Evolutionary conservation across 441 rosid species (phyloP).

Genomic region (Gossypium lobatum): DNA sequence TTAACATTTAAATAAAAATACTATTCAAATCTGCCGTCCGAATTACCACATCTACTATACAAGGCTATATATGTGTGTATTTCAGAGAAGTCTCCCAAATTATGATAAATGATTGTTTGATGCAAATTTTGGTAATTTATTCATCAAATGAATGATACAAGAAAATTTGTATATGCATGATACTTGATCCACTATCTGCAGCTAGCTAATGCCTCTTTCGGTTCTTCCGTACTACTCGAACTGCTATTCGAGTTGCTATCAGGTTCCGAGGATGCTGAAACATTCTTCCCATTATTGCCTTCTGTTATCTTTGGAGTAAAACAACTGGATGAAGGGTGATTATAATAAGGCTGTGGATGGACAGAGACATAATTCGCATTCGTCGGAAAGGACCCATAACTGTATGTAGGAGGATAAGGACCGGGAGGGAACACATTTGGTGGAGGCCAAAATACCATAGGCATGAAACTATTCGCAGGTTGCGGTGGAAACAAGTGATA

Average conservation of each 20-base stretch:
- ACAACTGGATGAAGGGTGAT: slow-evolving; percentile 23
- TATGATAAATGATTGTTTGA: neutral
- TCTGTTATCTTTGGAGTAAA: slow-evolving; percentile 19
- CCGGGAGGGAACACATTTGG: slow-evolving; percentile 34
- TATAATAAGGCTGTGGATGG: slow-evolving; percentile 31
- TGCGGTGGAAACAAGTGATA: slow-evolving; percentile 31
- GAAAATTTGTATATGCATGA: neutral
- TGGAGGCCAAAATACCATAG: slow-evolving; percentile 53
- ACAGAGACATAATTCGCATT: slow-evolving; percentile 27
- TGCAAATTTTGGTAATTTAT: neutral
- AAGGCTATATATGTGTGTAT: too few species aligned
- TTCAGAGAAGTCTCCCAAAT: neutral
- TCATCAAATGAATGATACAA: neutral
- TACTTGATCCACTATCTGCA: neutral
- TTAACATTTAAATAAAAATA: too few species aligned
- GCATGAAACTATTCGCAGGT: slow-evolving; percentile 38
- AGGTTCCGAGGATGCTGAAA: slow-evolving; percentile 19
- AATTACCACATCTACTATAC: too few species aligned
- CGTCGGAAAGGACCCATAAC: slow-evolving; percentile 29
- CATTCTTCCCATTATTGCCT: slow-evolving; percentile 17
- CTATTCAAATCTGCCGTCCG: too few species aligned
- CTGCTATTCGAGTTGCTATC: slow-evolving; percentile 35
- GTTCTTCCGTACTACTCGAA: slow-evolving; percentile 36
- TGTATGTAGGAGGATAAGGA: slow-evolving; percentile 32
- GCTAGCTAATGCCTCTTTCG: slow-evolving; percentile 18